phyloP scores from a whole-genome alignment of 805 yeast genomes.

The Hagleromyces aurorensis region DNA sequence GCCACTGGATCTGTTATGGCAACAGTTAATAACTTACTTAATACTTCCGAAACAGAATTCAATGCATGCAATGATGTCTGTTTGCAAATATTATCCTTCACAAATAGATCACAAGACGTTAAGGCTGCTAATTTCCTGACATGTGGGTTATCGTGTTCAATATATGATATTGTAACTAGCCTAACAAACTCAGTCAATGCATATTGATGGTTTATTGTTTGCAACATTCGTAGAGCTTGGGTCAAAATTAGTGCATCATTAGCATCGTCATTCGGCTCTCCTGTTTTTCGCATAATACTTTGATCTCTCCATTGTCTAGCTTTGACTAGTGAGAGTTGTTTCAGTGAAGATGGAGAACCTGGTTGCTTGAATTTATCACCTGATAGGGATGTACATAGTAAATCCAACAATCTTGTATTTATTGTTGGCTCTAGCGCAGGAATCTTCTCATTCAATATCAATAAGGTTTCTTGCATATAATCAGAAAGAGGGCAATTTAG shows the following conservation, averaged over 20 bases:
- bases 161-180: slow-evolving; percentile 72
- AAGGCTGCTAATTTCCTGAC: slow-evolving; percentile 81
- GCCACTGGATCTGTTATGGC: slow-evolving; percentile 85
- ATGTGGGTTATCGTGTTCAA: slow-evolving; percentile 69
- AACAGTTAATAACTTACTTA: slow-evolving; percentile 69
- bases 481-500: slow-evolving; percentile 78
- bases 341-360: slow-evolving; percentile 68
- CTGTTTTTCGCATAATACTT: slow-evolving; percentile 65
- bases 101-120: slow-evolving; percentile 70
- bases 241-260: slow-evolving; percentile 48
- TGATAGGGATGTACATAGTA: slow-evolving; percentile 66
- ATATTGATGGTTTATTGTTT: slow-evolving; percentile 64
- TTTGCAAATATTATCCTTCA: slow-evolving; percentile 73
- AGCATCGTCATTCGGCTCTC: slow-evolving; percentile 35
- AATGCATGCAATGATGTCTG: slow-evolving; percentile 78
- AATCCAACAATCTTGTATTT: slow-evolving; percentile 60
- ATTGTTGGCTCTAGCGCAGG: slow-evolving; percentile 75
- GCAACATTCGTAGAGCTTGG: slow-evolving; percentile 72
- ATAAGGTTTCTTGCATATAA: slow-evolving; percentile 69
- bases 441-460: slow-evolving; percentile 57
- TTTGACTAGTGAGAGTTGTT: slow-evolving; percentile 48
- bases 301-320: slow-evolving; percentile 75
- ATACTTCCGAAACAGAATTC: slow-evolving; percentile 74
- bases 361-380: slow-evolving; percentile 80
- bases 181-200: slow-evolving; percentile 84